Base-by-base conservation (phyloP, 2,329 filamentous ascomycete species). In the Lachnellula cervina region DNA sequence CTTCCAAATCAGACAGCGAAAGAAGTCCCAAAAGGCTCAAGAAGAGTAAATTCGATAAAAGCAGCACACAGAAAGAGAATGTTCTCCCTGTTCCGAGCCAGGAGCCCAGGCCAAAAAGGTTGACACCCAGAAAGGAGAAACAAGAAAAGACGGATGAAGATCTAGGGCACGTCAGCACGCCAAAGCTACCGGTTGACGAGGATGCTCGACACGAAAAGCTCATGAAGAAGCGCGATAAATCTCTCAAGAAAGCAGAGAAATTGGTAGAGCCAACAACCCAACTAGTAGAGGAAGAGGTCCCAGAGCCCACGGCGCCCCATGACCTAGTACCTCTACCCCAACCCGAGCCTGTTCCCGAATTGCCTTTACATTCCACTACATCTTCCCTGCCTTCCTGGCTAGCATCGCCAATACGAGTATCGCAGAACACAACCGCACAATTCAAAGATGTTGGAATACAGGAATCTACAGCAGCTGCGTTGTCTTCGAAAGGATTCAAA, bases 261-360 rank as follows among this genome's bases (percentile, higher is more conserved):
- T 63, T 73, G 11, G 70, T 72, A 3, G 66, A 62, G 4, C 51
- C 69, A n/a, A 62, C 67, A 0, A 70, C 73, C 32, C 62, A 63
- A 47, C 68, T 70, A 16, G 62, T 59, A 23, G 49, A 64, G 61
- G 71, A 74, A 42, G 61, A 68, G 21, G 63, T 61, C 55, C n/a
- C 62, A 61, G 51, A 68, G 63, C 64, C 68, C 54, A 59, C 64
- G 13, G 78, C 82, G 64, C 69, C 85, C 3, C 85, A 91, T 69
- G 90, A 89, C 21, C 77, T 97, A 0, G 84, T 88, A 54, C 91
- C 90, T 6, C 76, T 96, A 19, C 91, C 91, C 7, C 91, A 96
- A 63, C 91, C 89, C 13, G 80, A 81, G 34, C 82, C 81, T 0
- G 77, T 83, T 1, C 74, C 78, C 1, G 79, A 84, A 46, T 73